phyloP scores from a whole-genome alignment of 225 moss, liverwort and hornwort genomes.

The Straminergon stramineum region DNA sequence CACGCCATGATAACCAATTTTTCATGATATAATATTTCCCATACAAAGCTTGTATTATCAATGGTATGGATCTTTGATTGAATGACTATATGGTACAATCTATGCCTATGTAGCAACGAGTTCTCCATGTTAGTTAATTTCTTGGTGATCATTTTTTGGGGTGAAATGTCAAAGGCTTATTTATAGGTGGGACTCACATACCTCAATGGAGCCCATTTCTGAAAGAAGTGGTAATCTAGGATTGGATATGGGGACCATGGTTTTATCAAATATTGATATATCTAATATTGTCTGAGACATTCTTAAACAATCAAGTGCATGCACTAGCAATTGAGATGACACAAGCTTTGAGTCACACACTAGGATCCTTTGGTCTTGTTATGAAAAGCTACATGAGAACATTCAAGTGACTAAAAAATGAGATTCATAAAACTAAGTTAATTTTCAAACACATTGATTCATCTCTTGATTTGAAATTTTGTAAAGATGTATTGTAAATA shows the following conservation, averaged over 20 bases:
- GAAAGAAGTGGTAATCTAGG: background rate
- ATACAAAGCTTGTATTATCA: rapidly evolving
- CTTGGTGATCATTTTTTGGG: background rate
- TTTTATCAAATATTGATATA: background rate
- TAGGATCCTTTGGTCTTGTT: background rate
- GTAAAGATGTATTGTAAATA: background rate
- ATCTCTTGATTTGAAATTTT: background rate
- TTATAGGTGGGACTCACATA: background rate
- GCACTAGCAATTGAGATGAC: background rate
- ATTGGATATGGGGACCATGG: background rate
- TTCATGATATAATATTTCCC: background rate
- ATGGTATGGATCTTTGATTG: background rate
- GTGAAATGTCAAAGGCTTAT: background rate
- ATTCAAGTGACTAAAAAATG: background rate
- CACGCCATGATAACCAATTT: rapidly evolving
- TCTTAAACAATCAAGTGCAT: background rate
- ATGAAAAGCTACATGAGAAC: background rate
- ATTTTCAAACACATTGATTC: background rate
- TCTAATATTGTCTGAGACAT: background rate
- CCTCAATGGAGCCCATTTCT: background rate
- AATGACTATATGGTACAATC: background rate
- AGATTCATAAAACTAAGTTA: background rate
- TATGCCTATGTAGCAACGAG: no score
- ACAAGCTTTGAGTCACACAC: background rate
- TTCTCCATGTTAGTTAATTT: background rate